Base-by-base conservation (phyloP, 2,329 filamentous ascomycete species). In the Orbilia brochopaga region DNA sequence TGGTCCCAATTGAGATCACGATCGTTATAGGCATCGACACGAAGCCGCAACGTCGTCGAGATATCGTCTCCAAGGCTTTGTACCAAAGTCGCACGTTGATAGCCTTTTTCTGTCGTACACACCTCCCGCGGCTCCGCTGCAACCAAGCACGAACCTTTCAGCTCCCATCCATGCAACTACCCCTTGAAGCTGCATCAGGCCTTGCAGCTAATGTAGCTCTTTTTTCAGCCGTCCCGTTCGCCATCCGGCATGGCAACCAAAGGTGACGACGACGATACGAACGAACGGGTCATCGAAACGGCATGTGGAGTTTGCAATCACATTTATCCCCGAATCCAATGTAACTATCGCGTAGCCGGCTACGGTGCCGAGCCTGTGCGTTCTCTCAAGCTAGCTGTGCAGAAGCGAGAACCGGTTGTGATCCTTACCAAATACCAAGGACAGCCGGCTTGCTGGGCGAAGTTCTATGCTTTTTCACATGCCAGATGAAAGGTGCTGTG, bases 301-400 rank as follows among this genome's bases (percentile, higher is more conserved):
- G 17, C 44, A 48, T 48, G 44, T 48, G 44, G 44, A 21, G 44
- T 10, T 21, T 48, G 19, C 8, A 3, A 5, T 23, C 11, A 2
- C 8, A 15, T 10, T 19, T n/a, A n/a, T n/a, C 15, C 5, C 17
- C 44, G 19, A 23, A 48, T 48, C 6, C 8, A 48, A 21, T 19
- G n/a, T n/a, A n/a, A n/a, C n/a, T n/a, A 48, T 23, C 44, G 44
- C 44, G 44, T 19, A 48, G 17, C 44, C 44, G 44, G 44, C 19
- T 23, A 5, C 17, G 19, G 44, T 48, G 44, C 44, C 44, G 44
- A 48, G 17, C 19, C 19, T 19, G 19, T 48, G 44, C 27, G 3
- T 32, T 8, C 27, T 32, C 27, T 32, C 27, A 32, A 32, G 27
- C 27, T 32, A 32, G 27, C 15, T n/a, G 40, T 8, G 5, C 8